phyloP scores from a whole-genome alignment of 495 filamentous ascomycete genomes.

The Annulohypoxylon stygium region DNA sequence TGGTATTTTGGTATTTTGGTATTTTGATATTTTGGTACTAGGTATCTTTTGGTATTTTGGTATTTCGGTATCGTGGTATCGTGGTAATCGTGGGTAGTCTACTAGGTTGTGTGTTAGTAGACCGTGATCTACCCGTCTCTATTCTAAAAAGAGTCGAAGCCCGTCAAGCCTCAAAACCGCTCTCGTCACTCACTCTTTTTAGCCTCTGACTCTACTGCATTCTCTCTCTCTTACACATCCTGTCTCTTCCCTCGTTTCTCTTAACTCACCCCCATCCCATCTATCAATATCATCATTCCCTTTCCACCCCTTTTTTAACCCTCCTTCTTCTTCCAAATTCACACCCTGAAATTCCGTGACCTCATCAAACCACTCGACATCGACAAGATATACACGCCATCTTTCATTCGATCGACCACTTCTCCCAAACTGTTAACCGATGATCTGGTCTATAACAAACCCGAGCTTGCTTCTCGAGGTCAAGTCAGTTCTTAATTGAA shows the following conservation, averaged over 20 bases:
- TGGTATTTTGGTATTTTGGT: constrained; percentile 6
- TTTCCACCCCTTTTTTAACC: constrained; percentile 4
- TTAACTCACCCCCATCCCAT: constrained; percentile 5
- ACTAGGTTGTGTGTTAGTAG: not conserved
- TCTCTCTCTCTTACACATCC: constrained; percentile 18
- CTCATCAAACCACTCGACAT: constrained; percentile 40
- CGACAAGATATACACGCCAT: constrained; percentile 37
- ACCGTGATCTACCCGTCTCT: constrained; percentile 35
- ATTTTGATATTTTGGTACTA: not conserved
- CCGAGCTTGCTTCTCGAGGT: constrained; percentile 14
- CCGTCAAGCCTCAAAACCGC: constrained; percentile 39
- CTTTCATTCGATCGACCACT: constrained; percentile 39
- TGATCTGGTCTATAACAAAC: constrained; percentile 19
- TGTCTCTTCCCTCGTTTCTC: constrained; percentile 19
- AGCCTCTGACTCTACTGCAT: constrained; percentile 19
- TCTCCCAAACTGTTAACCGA: constrained; percentile 15
- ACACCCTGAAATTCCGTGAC: constrained; percentile 45
- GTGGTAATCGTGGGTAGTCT: no score
- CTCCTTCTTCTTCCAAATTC: constrained; percentile 38
- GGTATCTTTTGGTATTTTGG: not conserved
- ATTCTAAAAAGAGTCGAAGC: constrained; percentile 38
- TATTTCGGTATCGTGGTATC: no score
- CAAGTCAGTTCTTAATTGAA: constrained; percentile 53
- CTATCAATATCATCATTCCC: constrained; percentile 14
- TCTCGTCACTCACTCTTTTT: constrained; percentile 14